Conservation (phyloP, 441 rosid species). For the Brassica hybrid region DNA sequence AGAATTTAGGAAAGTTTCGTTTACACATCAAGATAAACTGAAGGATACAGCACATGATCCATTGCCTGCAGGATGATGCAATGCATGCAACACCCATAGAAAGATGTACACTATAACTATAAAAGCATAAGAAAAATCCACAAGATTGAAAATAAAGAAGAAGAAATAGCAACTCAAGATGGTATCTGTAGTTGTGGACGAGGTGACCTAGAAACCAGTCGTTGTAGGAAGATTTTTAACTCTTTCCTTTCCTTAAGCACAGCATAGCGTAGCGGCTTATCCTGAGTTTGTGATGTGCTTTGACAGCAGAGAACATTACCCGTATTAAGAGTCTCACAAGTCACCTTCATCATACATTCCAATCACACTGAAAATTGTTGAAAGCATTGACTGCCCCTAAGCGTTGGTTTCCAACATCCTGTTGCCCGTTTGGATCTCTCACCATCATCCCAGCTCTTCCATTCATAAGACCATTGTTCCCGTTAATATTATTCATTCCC, state of each 20-base stretch:
- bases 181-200: slow-evolving; percentile 28
- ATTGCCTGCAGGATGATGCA: slow-evolving; percentile 21
- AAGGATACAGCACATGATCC: slow-evolving; percentile 24
- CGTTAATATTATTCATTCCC: slow-evolving; percentile 49
- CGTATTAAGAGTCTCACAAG: slow-evolving; percentile 1
- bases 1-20: slow-evolving; percentile 20
- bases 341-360: slow-evolving; percentile 48
- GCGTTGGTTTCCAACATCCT: slow-evolving; percentile 78
- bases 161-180: slow-evolving; percentile 21
- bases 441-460: slow-evolving; percentile 73
- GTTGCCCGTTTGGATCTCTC: slow-evolving; percentile 72
- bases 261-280: slow-evolving; percentile 12
- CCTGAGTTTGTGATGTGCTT: slow-evolving; percentile 23
- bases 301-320: slow-evolving; percentile 23
- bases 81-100: slow-evolving; percentile 33
- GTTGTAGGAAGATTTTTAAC: slow-evolving; percentile 29
- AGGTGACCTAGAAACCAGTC: slow-evolving; percentile 29
- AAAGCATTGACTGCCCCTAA: slow-evolving; percentile 82
- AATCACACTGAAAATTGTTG: slow-evolving; percentile 82
- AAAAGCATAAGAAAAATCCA: slow-evolving; percentile 30
- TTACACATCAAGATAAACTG: slow-evolving; percentile 26
- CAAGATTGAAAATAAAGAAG: neutral
- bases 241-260: slow-evolving; percentile 24
- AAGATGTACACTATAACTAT: slow-evolving; percentile 43
- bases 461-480: slow-evolving; percentile 57